phyloP scores from a whole-genome alignment of 2,329 filamentous ascomycete species.

The Penicillium fuscoglaucum region DNA sequence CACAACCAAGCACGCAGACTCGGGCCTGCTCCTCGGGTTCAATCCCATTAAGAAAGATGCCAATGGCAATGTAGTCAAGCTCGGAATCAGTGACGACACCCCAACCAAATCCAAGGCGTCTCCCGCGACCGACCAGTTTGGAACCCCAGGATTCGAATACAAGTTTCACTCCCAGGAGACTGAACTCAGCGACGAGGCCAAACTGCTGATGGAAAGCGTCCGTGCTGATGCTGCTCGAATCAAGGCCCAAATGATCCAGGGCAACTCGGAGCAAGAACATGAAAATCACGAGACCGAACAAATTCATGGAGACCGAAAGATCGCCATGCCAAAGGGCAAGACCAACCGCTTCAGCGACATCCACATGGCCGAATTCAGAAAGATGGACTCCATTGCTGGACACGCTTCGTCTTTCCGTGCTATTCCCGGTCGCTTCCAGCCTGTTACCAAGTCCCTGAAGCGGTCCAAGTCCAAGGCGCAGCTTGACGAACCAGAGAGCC shows the following conservation, averaged over 20 bases:
- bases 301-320: conserved; percentile 60
- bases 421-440: conserved; percentile 46
- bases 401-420: conserved; percentile 73
- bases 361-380: conserved; percentile 87
- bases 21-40: conserved; percentile 80
- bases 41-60: conserved; percentile 62
- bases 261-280: conserved; percentile 57
- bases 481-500: conserved; percentile 59
- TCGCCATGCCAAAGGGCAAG: conserved; percentile 78
- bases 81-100: conserved; percentile 35
- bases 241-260: conserved; percentile 65
- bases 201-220: conserved; percentile 64
- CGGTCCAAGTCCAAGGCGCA: conserved; percentile 62
- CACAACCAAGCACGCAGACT: conserved; percentile 74
- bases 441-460: conserved; percentile 49
- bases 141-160: conserved; percentile 50
- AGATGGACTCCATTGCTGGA: conserved; percentile 93
- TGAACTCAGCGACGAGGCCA: conserved; percentile 52
- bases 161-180: conserved; percentile 47
- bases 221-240: conserved; percentile 70
- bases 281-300: conserved; percentile 50
- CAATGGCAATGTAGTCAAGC: conserved; percentile 38
- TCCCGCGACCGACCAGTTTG: conserved; percentile 36
- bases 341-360: conserved; percentile 76
- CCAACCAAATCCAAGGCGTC: conserved; percentile 44